Evolutionary conservation across 2,329 filamentous ascomycete genomes (phyloP).

Genomic region (Moelleriella libera): DNA sequence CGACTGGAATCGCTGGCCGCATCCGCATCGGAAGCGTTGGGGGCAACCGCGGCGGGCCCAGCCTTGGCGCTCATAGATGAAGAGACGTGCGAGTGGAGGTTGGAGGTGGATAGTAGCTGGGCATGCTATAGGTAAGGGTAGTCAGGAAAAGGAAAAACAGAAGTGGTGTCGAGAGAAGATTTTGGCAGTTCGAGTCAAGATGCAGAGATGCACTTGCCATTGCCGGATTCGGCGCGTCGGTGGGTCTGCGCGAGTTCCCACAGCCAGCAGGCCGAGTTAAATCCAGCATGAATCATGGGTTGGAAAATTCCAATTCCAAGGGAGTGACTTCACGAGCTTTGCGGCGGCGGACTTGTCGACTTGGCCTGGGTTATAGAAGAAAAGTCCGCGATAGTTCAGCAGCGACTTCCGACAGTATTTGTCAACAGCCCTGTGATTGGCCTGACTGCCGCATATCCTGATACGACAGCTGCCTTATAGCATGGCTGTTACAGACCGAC

Average conservation of each 20-base stretch:
- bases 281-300: not conserved
- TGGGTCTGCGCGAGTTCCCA: not conserved
- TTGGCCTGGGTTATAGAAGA: not conserved
- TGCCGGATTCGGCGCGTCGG: not conserved
- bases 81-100: not conserved
- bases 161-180: not conserved
- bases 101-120: not conserved
- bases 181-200: not conserved
- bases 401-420: not conserved
- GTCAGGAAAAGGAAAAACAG: not conserved
- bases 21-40: not conserved
- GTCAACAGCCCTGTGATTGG: not conserved
- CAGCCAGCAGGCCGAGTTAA: not conserved
- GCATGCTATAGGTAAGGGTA: not conserved
- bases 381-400: not conserved
- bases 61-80: slow-evolving; percentile 1
- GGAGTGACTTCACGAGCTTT: no score
- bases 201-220: not conserved
- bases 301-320: no score
- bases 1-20: not conserved
- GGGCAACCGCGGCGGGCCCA: not conserved
- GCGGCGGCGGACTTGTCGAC: no score
- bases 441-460: not conserved
- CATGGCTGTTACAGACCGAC: not conserved
- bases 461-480: not conserved